Base-by-base conservation (phyloP, 2,329 filamentous ascomycete genomes). In the Fusarium sp. region DNA sequence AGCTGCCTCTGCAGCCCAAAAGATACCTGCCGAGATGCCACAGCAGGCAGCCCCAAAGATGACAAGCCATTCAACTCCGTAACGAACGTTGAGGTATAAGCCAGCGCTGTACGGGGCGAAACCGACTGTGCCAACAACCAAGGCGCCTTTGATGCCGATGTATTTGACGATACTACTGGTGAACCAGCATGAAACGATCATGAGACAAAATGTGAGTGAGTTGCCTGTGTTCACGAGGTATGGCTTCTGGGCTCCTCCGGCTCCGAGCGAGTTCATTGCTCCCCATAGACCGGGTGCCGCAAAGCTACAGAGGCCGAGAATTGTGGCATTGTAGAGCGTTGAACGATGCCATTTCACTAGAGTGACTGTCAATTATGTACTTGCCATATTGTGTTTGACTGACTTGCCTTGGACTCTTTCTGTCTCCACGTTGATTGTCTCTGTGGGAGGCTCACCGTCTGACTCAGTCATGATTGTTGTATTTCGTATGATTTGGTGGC, bases 211-310 rank as follows among this genome's bases (percentile, higher is more conserved):
- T 10, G 87, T 83, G 5, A 88, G 78, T 2, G 86, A 83, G 69
- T 88, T 88, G n/a, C 84, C 85, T 0, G 85, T 85, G 76, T 93
- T 93, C 59, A 93, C 89, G 1, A 93, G 85, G 74, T 89, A 87
- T 1, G 92, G 92, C 22, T 86, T 85, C 73, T 89, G 85, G 34
- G 88, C 85, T 2, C 92, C 92, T 61, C 77, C 77, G 9, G 74
- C 77, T 3, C 77, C 77, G 1, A 79, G 64, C 2, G 76, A 75
- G 60, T 79, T 79, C 72, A 78, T 79, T 2, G 77, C 77, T 18
- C 68, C 72, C 74, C 76, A 78, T 11, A 77, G 35, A 13, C 76
- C 8, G 69, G 56, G 56, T 2, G 56, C 56, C 6, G 34, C 22
- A 18, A 58, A 58, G 56, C 22, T 38, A 40, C 56, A 58, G 5